These are phyloP conservation scores for Pontederia crassipes DNA, from an alignment of 176 grass and related monocot species.

Conservation along the genomic window DNA sequence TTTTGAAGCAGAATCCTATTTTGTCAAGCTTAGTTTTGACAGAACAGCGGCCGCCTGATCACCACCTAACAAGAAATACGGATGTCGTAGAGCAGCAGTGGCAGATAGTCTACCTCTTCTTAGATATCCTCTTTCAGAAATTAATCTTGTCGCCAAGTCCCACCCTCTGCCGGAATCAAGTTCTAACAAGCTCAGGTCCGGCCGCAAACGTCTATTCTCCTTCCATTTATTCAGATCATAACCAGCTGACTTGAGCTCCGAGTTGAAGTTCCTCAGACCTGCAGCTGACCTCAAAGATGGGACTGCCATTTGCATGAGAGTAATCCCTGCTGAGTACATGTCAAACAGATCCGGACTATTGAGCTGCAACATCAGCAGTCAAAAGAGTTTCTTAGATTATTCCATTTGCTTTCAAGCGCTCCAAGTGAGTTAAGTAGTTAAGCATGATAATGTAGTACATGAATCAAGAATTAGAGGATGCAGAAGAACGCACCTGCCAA, in stretches of 20 bases:
- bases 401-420: not conserved
- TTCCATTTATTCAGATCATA: slow-evolving; percentile 90
- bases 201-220: slow-evolving; percentile 35
- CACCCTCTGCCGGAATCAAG: slow-evolving; percentile 72
- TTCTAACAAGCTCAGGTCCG: slow-evolving; percentile 65
- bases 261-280: slow-evolving; percentile 89
- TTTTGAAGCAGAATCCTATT: not conserved
- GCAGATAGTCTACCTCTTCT: slow-evolving; percentile 55
- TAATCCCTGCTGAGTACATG: slow-evolving; percentile 94
- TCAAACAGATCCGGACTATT: slow-evolving; percentile 93
- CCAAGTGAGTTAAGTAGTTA: not conserved
- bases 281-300: slow-evolving; percentile 45
- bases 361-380: slow-evolving; percentile 35
- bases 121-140: slow-evolving; percentile 53
- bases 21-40: slow-evolving; percentile 62
- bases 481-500: slow-evolving; percentile 54
- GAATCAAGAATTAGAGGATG: not conserved
- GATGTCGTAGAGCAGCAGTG: slow-evolving; percentile 70
- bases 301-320: slow-evolving; percentile 91
- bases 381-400: not conserved
- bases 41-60: slow-evolving; percentile 76
- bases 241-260: slow-evolving; percentile 58
- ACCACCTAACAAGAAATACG: slow-evolving; percentile 75
- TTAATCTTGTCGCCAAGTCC: slow-evolving; percentile 94
- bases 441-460: not conserved